phyloP scores from a whole-genome alignment of 352 stramenopile species.

The Pythium aquatile region DNA sequence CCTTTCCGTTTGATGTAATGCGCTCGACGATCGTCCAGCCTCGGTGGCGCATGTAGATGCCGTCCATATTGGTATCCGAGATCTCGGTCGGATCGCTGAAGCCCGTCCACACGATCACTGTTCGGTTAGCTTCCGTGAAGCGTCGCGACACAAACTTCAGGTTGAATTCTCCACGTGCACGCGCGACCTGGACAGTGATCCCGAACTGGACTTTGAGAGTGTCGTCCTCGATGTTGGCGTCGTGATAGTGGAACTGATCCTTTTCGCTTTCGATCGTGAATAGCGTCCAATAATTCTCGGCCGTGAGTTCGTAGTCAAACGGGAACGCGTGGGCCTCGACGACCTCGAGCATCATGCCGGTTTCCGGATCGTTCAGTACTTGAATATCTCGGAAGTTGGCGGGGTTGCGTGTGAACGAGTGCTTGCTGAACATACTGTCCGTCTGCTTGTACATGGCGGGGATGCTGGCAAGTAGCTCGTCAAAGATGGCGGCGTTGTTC shows the following conservation, averaged over 20 bases:
- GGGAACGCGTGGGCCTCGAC: conserved; percentile 17
- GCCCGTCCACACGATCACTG: conserved; percentile 17
- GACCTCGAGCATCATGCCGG: conserved; percentile 17
- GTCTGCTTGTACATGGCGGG: conserved; percentile 7
- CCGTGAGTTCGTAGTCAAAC: conserved; percentile 14
- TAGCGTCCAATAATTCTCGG: conserved; percentile 8
- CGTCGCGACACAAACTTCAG: conserved; percentile 14
- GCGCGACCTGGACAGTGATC: conserved; percentile 1
- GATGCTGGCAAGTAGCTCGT: conserved; percentile 8
- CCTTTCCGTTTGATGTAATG: background rate
- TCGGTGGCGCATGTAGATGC: conserved; percentile 15
- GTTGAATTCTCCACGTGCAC: conserved; percentile 5
- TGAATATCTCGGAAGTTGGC: conserved; percentile 19
- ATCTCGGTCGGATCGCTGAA: conserved; percentile 20
- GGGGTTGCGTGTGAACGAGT: conserved; percentile 1
- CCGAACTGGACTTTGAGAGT: conserved; percentile 18
- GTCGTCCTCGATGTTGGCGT: conserved; percentile 14
- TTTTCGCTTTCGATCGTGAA: conserved; percentile 8
- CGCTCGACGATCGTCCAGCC: conserved; percentile 20
- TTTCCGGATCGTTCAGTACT: conserved; percentile 12
- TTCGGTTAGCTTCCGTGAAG: conserved; percentile 11
- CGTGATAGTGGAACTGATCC: conserved; percentile 20
- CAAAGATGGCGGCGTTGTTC: conserved; percentile 16
- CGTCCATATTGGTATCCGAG: conserved; percentile 23
- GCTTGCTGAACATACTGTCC: background rate